Evolutionary conservation across 495 filamentous ascomycete genomes (phyloP).

Genomic region (Penicillium lividum): DNA sequence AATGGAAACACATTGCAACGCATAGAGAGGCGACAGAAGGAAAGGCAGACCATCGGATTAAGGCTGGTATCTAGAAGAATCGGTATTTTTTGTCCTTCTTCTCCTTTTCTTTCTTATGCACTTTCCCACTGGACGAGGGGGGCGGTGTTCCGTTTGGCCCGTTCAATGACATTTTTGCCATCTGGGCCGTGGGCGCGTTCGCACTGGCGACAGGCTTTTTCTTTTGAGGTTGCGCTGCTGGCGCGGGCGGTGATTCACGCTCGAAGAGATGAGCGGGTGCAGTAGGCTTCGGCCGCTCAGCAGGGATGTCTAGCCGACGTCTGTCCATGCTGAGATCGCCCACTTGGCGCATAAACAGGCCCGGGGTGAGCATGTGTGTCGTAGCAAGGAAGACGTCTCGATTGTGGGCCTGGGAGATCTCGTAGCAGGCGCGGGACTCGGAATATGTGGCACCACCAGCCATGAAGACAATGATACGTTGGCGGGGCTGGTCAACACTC

Average conservation of each 20-base stretch:
- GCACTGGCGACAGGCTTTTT: constrained; percentile 33
- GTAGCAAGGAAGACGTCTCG: constrained; percentile 90
- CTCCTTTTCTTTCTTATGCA: constrained; percentile 46
- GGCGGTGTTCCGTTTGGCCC: constrained; percentile 35
- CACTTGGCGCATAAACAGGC: constrained; percentile 78
- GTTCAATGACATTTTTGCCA: constrained; percentile 60
- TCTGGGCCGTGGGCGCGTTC: constrained; percentile 43
- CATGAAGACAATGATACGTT: constrained; percentile 93
- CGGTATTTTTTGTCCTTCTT: constrained; percentile 81
- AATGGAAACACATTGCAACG: constrained; percentile 15
- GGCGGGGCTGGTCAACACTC: constrained; percentile 74
- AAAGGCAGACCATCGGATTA: neutral
- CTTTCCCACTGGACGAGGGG: constrained; percentile 31
- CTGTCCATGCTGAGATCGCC: constrained; percentile 74
- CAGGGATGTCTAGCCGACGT: constrained; percentile 73
- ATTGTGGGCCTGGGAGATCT: constrained; percentile 66
- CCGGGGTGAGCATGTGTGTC: constrained; percentile 84
- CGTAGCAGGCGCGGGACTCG: constrained; percentile 87
- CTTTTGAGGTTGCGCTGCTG: constrained; percentile 40
- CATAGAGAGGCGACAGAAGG: constrained; percentile 11
- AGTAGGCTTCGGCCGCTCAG: constrained; percentile 74
- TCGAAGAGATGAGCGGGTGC: constrained; percentile 89
- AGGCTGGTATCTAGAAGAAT: constrained; percentile 60
- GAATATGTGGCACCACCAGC: constrained; percentile 94
- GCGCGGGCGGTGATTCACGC: constrained; percentile 58